These are phyloP conservation scores for Penicillium psychrofluorescens DNA, from an alignment of 495 filamentous ascomycete genomes.

Conservation along the genomic window DNA sequence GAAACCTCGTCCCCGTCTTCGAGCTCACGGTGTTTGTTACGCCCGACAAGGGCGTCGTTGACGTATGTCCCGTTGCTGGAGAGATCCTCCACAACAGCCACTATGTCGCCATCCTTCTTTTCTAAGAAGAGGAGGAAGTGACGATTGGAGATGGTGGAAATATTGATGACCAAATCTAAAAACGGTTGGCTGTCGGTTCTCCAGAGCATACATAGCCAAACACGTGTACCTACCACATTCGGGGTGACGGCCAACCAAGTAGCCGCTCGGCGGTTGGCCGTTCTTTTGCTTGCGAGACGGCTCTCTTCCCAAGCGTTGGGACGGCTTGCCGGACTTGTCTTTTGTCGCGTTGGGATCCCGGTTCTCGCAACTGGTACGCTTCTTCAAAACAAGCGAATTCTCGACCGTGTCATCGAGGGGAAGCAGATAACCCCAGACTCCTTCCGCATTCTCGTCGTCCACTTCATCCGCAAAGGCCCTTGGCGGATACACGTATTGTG, in stretches of 20 bases:
- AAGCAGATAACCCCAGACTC: constrained; percentile 92
- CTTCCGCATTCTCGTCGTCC: constrained; percentile 71
- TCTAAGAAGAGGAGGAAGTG: constrained; percentile 90
- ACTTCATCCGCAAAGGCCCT: constrained; percentile 72
- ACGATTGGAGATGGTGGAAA: constrained; percentile 86
- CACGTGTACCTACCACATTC: constrained; percentile 70
- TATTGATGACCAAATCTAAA: constrained; percentile 70
- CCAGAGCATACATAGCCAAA: background rate
- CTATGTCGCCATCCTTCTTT: constrained; percentile 66
- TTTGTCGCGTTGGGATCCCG: constrained; percentile 39
- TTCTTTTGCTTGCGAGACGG: constrained; percentile 17
- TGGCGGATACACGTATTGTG: constrained; percentile 73
- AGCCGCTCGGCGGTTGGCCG: constrained; percentile 66
- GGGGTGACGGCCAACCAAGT: constrained; percentile 83
- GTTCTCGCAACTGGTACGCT: constrained; percentile 55
- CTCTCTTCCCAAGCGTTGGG: constrained; percentile 13
- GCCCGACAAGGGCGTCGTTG: constrained; percentile 82
- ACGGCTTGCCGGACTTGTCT: background rate
- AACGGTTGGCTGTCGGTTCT: constrained; percentile 8
- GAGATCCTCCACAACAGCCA: constrained; percentile 85
- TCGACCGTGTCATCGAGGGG: constrained; percentile 65
- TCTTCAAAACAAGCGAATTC: constrained; percentile 66
- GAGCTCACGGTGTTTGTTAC: constrained; percentile 85
- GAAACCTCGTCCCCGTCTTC: constrained; percentile 84
- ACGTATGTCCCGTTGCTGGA: constrained; percentile 97